These are phyloP conservation scores for Dionaea muscipula DNA, from an alignment of 179 eudicot species.

Conservation along the genomic window DNA sequence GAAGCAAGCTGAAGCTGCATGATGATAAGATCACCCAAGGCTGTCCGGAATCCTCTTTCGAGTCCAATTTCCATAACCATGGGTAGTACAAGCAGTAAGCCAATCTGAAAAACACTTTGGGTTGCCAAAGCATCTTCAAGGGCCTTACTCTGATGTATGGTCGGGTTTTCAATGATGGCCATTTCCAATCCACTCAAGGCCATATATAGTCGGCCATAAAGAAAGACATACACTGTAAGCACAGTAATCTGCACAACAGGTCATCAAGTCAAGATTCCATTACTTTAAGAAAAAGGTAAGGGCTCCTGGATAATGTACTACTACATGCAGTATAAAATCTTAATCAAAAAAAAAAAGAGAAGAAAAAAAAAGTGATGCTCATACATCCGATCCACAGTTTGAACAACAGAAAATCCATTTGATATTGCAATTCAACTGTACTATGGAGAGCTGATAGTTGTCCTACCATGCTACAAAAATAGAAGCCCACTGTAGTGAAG, in stretches of 20 bases:
- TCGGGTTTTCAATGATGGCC: conserved; percentile 34
- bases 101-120: conserved; percentile 85
- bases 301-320: too few species aligned
- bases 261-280: too few species aligned
- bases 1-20: conserved; percentile 88
- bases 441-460: too few species aligned
- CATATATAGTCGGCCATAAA: conserved; percentile 84
- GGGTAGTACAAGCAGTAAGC: conserved; percentile 84
- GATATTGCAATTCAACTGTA: too few species aligned
- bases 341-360: too few species aligned
- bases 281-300: too few species aligned
- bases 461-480: conserved; percentile 88
- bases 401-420: too few species aligned
- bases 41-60: conserved; percentile 80
- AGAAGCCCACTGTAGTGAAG: conserved; percentile 86
- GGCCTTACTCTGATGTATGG: conserved; percentile 46
- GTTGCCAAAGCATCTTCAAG: conserved; percentile 90
- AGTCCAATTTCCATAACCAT: conserved; percentile 96
- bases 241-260: conserved; percentile 62
- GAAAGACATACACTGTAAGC: conserved; percentile 76
- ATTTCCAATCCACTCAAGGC: conserved; percentile 81
- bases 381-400: too few species aligned
- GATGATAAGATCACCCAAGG: conserved; percentile 64
- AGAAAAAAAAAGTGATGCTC: too few species aligned
- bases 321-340: too few species aligned